Evolutionary conservation across 306 rosid genomes (phyloP), one percentile per base, ranked within the genome.

Genomic region (Pyrus pyrifolia): DNA sequence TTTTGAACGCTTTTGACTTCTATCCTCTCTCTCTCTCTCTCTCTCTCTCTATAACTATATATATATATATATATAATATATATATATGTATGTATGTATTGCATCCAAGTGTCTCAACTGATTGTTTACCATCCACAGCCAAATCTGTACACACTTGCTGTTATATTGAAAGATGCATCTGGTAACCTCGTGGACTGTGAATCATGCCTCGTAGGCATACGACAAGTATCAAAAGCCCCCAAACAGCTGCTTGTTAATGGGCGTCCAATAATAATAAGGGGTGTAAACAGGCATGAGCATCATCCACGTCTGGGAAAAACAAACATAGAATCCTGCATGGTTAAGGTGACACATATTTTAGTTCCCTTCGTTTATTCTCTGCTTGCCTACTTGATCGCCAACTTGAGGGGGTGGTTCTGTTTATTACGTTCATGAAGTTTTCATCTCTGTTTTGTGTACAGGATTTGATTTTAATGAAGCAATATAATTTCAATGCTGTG

Each of bases 231-330:
- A 35, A 90, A 77, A 80, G 98, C 96, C 82, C 91, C 82, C 67
- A 95, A 95, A 85, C 96, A 95, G 83, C 82, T 95, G 40, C 97
- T 95, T 40, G 93, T 95, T 75, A 95, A 95, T 78, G 98, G 98
- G 44, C 86, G 82, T 45, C 91, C 98, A 22, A 76, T 95, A 61
- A 85, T 90, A 73, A 92, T 95, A 68, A 85, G 92, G 80, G 98
- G 98, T 29, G 96, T 92, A 78, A 95, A 95, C 85, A 90, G 98
- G 87, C 98, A 95, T 68, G 97, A 95, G 75, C 98, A 95, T 79
- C 96, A 95, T 87, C 98, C 98, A 49, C 92, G 88, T 42, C 79
- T 95, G 67, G 98, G 98, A 79, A 95, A 95, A 90, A 91, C 96
- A 66, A 95, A 86, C 85, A 84, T 95, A 66, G 98, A 95, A 80